Conservation (phyloP, 306 rosid genomes). For the Dryas octopetala region DNA sequence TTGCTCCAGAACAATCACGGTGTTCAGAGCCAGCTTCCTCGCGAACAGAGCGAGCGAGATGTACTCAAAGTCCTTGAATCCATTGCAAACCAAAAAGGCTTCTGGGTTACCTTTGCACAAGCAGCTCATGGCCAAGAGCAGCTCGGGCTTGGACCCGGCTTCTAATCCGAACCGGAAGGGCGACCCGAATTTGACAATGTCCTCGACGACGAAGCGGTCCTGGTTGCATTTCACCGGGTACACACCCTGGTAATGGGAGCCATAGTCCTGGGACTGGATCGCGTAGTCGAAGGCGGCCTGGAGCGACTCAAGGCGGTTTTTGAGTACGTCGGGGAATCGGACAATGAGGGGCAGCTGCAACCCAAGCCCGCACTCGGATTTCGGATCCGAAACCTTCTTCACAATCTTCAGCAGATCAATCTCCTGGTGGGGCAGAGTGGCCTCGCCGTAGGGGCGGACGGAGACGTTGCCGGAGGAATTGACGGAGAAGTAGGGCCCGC, state of each 20-base stretch:
- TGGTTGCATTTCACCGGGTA: slow-evolving; percentile 91
- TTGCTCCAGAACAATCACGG: slow-evolving; percentile 83
- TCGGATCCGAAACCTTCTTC: slow-evolving; percentile 71
- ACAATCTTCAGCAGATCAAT: slow-evolving; percentile 78
- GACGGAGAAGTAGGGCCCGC: slow-evolving; percentile 65
- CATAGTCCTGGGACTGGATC: slow-evolving; percentile 59
- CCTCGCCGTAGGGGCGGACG: slow-evolving; percentile 59
- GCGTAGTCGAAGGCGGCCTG: slow-evolving; percentile 70
- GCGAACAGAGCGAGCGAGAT: slow-evolving; percentile 73
- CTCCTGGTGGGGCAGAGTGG: slow-evolving; percentile 77
- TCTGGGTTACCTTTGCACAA: slow-evolving; percentile 77
- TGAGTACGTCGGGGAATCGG: slow-evolving; percentile 75
- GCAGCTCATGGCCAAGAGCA: slow-evolving; percentile 85
- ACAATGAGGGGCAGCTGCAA: slow-evolving; percentile 75
- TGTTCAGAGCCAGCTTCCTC: slow-evolving; percentile 64
- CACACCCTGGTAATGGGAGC: slow-evolving; percentile 84
- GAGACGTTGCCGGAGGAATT: slow-evolving; percentile 70
- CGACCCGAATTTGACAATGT: slow-evolving; percentile 70
- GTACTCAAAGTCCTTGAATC: slow-evolving; percentile 72
- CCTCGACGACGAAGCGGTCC: slow-evolving; percentile 86
- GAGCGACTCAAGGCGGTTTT: slow-evolving; percentile 69
- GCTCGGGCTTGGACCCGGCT: slow-evolving; percentile 92
- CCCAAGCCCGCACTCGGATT: slow-evolving; percentile 64
- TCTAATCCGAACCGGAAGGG: slow-evolving; percentile 76
- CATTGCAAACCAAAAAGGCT: slow-evolving; percentile 68